A percentile compares a stretch with the other conserved stretches of the same genome.
Conservation (phyloP, 1,284 basidiomycete species). For the Hortiboletus rubellus region DNA sequence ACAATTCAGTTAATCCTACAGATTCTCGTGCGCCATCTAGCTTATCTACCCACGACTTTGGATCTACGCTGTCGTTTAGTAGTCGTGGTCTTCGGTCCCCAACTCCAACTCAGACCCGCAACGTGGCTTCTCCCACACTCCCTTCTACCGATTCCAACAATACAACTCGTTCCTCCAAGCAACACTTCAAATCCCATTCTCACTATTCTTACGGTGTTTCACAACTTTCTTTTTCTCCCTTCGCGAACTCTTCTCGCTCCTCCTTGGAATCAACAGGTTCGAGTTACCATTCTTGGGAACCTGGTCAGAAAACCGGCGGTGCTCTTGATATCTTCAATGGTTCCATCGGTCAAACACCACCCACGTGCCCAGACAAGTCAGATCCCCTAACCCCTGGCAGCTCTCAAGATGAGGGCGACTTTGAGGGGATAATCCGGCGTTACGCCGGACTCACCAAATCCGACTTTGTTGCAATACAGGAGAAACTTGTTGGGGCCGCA, state of each 20-base stretch:
- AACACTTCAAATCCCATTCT: constrained; percentile 47
- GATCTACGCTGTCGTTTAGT: constrained; percentile 45
- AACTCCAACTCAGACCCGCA: constrained; percentile 62
- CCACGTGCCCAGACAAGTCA: constrained; percentile 55
- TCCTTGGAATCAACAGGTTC: constrained; percentile 77
- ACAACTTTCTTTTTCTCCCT: constrained; percentile 62
- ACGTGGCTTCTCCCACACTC: constrained; percentile 55
- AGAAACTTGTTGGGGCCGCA: constrained; percentile 64
- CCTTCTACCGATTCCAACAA: constrained; percentile 34
- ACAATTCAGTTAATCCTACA: constrained; percentile 29
- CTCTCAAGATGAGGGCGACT: constrained; percentile 57
- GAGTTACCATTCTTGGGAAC: constrained; percentile 80
- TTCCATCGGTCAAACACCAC: constrained; percentile 43
- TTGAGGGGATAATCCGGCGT: constrained; percentile 62
- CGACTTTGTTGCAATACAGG: constrained; percentile 71
- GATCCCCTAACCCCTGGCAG: constrained; percentile 48
- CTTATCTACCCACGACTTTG: constrained; percentile 53
- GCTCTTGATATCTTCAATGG: constrained; percentile 53
- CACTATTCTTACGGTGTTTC: constrained; percentile 53
- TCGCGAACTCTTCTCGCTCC: constrained; percentile 71
- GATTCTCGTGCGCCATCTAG: constrained; percentile 50
- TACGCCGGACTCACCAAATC: constrained; percentile 65
- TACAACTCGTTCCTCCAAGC: constrained; percentile 53
- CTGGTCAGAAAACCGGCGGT: constrained; percentile 52
- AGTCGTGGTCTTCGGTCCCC: constrained; percentile 53